Conservation (phyloP, 768 basidiomycete genomes). For the Tylopilus vinaceipallidus region DNA sequence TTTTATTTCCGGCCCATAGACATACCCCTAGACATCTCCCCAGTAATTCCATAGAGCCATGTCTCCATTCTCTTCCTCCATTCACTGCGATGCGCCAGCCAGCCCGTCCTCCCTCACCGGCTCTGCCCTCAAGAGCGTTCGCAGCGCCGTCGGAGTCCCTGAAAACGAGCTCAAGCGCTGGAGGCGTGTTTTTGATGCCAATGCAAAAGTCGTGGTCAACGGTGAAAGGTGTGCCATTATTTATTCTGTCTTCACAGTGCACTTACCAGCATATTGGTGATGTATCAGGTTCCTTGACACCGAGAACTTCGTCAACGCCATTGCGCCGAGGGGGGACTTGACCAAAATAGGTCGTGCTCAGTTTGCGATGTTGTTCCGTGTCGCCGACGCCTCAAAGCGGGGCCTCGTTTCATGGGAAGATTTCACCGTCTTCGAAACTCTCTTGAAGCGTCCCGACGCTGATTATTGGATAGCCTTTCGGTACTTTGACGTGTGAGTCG, state of each 20-base stretch:
- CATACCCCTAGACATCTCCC: constrained; percentile 36
- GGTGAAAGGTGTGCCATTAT: constrained; percentile 72
- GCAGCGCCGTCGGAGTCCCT: constrained; percentile 64
- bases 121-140: constrained; percentile 61
- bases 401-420: constrained; percentile 92
- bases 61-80: constrained; percentile 40
- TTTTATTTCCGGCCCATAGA: constrained; percentile 22
- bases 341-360: constrained; percentile 84
- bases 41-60: constrained; percentile 36
- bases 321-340: constrained; percentile 84
- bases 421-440: constrained; percentile 92
- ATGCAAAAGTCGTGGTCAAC: constrained; percentile 68
- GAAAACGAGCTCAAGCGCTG: constrained; percentile 87
- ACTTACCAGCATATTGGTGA: constrained; percentile 2
- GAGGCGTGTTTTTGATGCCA: constrained; percentile 82
- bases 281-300: constrained; percentile 73
- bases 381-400: constrained; percentile 75
- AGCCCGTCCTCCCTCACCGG: constrained; percentile 43
- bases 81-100: constrained; percentile 51
- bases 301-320: constrained; percentile 92
- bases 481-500: constrained; percentile 90
- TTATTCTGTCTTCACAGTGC: constrained; percentile 19
- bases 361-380: constrained; percentile 86
- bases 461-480: constrained; percentile 97
- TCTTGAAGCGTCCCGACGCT: constrained; percentile 91